A percentile compares a stretch with the other conserved stretches of the same genome.
Conservation (phyloP, 192 early-diverging fungal species). For the Gamsiella multidivaricata region DNA sequence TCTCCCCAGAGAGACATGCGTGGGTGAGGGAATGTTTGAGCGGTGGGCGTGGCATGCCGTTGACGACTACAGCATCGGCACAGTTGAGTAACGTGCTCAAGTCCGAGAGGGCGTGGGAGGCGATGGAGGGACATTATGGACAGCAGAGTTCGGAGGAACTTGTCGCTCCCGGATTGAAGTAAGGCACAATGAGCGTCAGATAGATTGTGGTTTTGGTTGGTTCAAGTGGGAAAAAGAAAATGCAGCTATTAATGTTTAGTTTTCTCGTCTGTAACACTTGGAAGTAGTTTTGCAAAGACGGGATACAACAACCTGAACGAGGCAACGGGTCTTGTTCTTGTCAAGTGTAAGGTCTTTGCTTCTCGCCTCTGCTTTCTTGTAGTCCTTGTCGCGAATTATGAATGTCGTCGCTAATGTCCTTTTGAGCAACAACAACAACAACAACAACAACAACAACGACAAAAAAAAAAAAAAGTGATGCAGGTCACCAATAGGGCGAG, state of each 20-base stretch:
- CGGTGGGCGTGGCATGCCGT: not conserved
- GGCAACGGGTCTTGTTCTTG: conserved; percentile 36
- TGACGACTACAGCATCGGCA: not conserved
- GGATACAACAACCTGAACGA: conserved; percentile 46
- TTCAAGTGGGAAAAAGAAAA: no score
- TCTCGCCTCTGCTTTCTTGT: not conserved
- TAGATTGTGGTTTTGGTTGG: no score
- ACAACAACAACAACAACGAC: no score
- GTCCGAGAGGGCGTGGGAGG: conserved; percentile 28
- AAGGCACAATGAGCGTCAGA: no score
- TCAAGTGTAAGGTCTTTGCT: conserved; percentile 50
- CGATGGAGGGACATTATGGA: conserved; percentile 8
- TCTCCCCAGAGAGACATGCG: conserved; percentile 26
- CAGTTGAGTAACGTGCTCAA: conserved; percentile 5
- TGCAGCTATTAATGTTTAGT: no score
- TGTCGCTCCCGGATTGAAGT: not conserved
- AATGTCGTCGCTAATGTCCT: no score
- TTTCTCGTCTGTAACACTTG: no score
- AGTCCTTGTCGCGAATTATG: not conserved
- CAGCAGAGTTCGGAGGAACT: not conserved
- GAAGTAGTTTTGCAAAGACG: conserved; percentile 18
- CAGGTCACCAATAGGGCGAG: conserved; percentile 43
- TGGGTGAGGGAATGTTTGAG: conserved; percentile 36
- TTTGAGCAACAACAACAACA: no score
- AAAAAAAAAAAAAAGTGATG: conserved; percentile 52